Evolutionary conservation across 164 flowering plant species (phyloP).

Genomic region (grape (Vitis vinifera)): ASM3070453v1 NC_081815.1:7375001-7375500

Average conservation of each 20-base stretch:
- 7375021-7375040: conserved; percentile 77
- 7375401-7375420: conserved; percentile 69
- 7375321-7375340: conserved; percentile 84
- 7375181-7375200: not conserved
- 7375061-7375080: conserved; percentile 84
- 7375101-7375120: too few relatives aligned
- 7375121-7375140: too few relatives aligned
- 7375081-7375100: not conserved
- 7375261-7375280: conserved; percentile 71
- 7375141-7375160: too few relatives aligned
- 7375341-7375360: conserved; percentile 57
- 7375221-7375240: conserved; percentile 50
- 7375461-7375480: too few relatives aligned
- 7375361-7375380: conserved; percentile 58
- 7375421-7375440: too few relatives aligned
- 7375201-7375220: too few relatives aligned
- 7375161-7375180: not conserved
- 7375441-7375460: too few relatives aligned
- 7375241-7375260: conserved; percentile 63
- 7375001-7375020: conserved; percentile 89
- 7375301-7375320: conserved; percentile 85
- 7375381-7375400: conserved; percentile 94
- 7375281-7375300: conserved; percentile 69
- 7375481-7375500: too few relatives aligned
- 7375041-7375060: conserved; percentile 73